phyloP scores from a whole-genome alignment of 1,139 yeast species.

The Lodderomyces margitis region DNA sequence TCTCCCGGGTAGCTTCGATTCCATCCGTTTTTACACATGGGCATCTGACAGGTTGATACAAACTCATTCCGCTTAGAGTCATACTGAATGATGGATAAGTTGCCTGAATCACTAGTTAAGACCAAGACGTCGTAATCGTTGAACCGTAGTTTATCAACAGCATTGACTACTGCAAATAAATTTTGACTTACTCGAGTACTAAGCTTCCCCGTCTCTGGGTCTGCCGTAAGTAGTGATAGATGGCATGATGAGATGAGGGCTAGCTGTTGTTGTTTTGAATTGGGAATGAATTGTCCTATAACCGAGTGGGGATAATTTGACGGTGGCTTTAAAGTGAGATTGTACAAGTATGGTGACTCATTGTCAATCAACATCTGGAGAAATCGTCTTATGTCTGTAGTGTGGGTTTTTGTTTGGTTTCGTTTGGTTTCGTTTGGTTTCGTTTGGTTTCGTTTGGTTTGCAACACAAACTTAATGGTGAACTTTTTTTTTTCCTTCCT shows the following conservation, averaged over 20 bases:
- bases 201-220: conserved; percentile 57
- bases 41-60: conserved; percentile 55
- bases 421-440: background rate
- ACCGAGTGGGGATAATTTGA: conserved; percentile 52
- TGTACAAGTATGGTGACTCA: conserved; percentile 56
- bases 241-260: conserved; percentile 55
- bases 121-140: conserved; percentile 51
- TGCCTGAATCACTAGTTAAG: conserved; percentile 83
- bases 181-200: conserved; percentile 41
- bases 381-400: no score
- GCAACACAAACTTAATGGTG: no score
- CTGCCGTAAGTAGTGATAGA: conserved; percentile 51
- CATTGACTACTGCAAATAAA: conserved; percentile 59
- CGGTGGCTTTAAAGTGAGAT: conserved; percentile 63
- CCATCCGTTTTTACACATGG: conserved; percentile 73
- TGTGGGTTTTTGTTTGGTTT: background rate
- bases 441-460: background rate
- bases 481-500: background rate
- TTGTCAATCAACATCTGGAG: conserved; percentile 17
- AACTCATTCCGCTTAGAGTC: conserved; percentile 40
- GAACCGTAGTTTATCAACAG: conserved; percentile 48
- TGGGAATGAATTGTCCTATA: conserved; percentile 67
- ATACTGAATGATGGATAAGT: conserved; percentile 56
- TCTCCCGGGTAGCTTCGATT: conserved; percentile 77
- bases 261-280: conserved; percentile 56